Conservation (phyloP, 805 yeast species). For the Saccharomyces eubayanus region DNA sequence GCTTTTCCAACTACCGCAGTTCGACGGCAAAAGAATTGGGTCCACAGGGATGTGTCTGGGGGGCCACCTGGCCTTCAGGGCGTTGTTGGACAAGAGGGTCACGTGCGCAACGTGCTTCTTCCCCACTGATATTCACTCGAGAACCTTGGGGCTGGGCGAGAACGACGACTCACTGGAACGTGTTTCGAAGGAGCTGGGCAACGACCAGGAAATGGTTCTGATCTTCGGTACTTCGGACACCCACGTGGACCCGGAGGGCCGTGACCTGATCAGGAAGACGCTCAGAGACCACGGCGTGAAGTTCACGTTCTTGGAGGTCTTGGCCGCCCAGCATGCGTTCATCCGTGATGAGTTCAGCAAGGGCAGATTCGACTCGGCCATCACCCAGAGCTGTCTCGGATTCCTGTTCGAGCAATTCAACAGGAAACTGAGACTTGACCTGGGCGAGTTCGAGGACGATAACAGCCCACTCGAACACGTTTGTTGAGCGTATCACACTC, state of each 20-base stretch:
- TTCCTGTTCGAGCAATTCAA: conserved; percentile 65
- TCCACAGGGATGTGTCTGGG: conserved; percentile 86
- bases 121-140: conserved; percentile 71
- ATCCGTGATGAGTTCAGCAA: conserved; percentile 71
- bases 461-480: conserved; percentile 49
- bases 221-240: conserved; percentile 74
- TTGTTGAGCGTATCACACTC: conserved; percentile 35
- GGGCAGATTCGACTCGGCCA: conserved; percentile 77
- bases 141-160: conserved; percentile 53
- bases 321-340: conserved; percentile 79
- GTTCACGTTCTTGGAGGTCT: conserved; percentile 64
- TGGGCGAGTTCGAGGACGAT: conserved; percentile 54
- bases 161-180: conserved; percentile 60
- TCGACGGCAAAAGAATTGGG: conserved; percentile 59
- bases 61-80: conserved; percentile 72
- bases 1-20: conserved; percentile 47
- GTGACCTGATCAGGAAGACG: conserved; percentile 58
- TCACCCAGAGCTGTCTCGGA: conserved; percentile 56
- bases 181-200: conserved; percentile 41
- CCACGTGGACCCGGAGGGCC: conserved; percentile 71
- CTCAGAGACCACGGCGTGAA: conserved; percentile 52
- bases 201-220: conserved; percentile 50
- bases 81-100: conserved; percentile 50
- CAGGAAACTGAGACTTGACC: conserved; percentile 55
- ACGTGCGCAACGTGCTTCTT: conserved; percentile 66